phyloP scores from a whole-genome alignment of 1,284 basidiomycete species.

The Vanrija pseudolonga region DNA sequence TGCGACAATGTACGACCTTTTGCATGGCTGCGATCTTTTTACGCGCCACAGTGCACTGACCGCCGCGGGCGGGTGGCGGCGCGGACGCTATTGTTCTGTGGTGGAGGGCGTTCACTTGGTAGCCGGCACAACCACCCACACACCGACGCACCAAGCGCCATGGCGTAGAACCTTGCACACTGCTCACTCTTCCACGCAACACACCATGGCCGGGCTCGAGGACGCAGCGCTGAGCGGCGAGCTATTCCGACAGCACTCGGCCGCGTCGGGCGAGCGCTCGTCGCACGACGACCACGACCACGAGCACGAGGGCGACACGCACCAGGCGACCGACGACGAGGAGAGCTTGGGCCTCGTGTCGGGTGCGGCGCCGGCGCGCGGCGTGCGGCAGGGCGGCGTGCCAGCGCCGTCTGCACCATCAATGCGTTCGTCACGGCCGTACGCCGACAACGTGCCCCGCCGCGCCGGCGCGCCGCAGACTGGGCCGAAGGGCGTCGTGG shows the following conservation, averaged over 20 bases:
- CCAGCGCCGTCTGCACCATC: background rate
- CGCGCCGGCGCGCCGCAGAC: slow-evolving; percentile 27
- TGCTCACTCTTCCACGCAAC: background rate
- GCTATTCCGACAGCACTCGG: slow-evolving; percentile 13
- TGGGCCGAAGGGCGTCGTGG: slow-evolving; percentile 46
- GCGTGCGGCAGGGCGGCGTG: background rate
- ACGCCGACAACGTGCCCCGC: background rate
- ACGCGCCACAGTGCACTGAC: too few relatives aligned
- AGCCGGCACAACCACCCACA: too few relatives aligned
- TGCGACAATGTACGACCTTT: too few relatives aligned
- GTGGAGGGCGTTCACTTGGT: too few relatives aligned
- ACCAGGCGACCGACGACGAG: background rate
- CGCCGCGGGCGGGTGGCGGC: too few relatives aligned
- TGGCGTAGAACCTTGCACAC: too few relatives aligned
- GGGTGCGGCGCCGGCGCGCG: background rate
- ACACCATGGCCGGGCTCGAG: slow-evolving; percentile 20
- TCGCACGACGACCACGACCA: background rate
- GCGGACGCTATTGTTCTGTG: too few relatives aligned
- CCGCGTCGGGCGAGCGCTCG: background rate
- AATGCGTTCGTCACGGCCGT: background rate
- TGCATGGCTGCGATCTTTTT: too few relatives aligned
- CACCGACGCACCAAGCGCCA: too few relatives aligned
- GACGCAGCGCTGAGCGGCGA: slow-evolving; percentile 29
- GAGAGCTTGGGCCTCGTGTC: background rate
- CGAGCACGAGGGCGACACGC: too few relatives aligned